Evolutionary conservation across 306 rosid genomes (phyloP).

Genomic region (Urtica urens): DNA sequence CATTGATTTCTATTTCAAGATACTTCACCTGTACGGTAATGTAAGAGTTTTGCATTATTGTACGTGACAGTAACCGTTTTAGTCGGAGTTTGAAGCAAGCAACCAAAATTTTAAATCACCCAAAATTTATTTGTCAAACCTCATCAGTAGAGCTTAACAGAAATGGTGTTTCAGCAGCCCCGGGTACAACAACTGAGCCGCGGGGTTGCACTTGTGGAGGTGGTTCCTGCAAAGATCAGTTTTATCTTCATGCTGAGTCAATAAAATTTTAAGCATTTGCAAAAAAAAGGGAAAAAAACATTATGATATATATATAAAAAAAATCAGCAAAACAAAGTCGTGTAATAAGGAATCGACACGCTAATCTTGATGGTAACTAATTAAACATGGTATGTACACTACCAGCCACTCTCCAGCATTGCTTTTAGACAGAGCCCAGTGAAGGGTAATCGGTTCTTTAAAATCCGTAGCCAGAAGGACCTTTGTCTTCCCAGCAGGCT

Average conservation of each 20-base stretch:
- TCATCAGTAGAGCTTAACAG: constrained; percentile 39
- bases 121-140: constrained; percentile 18
- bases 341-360: constrained; percentile 14
- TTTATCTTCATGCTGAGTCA: constrained; percentile 1
- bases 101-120: constrained; percentile 13
- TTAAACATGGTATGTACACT: constrained; percentile 25
- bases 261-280: too few relatives aligned
- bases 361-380: constrained; percentile 10
- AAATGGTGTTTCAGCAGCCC: constrained; percentile 59
- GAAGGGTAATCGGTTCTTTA: constrained; percentile 52
- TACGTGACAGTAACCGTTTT: constrained; percentile 4
- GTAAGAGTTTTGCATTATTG: constrained; percentile 16
- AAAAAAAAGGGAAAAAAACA: constrained; percentile 4
- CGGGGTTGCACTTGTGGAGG: constrained; percentile 50
- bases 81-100: constrained; percentile 18
- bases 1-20: constrained; percentile 57
- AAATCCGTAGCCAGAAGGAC: constrained; percentile 74
- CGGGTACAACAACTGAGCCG: constrained; percentile 52
- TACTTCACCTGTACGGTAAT: constrained; percentile 56
- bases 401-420: constrained; percentile 87
- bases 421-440: constrained; percentile 79
- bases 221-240: constrained; percentile 61
- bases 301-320: background rate
- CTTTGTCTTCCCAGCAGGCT: constrained; percentile 53
- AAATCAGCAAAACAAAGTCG: background rate